Evolutionary conservation across 2,329 filamentous ascomycete genomes (phyloP), one percentile per base, ranked within the genome.

Genomic region (Calonectria hawksworthii): DNA sequence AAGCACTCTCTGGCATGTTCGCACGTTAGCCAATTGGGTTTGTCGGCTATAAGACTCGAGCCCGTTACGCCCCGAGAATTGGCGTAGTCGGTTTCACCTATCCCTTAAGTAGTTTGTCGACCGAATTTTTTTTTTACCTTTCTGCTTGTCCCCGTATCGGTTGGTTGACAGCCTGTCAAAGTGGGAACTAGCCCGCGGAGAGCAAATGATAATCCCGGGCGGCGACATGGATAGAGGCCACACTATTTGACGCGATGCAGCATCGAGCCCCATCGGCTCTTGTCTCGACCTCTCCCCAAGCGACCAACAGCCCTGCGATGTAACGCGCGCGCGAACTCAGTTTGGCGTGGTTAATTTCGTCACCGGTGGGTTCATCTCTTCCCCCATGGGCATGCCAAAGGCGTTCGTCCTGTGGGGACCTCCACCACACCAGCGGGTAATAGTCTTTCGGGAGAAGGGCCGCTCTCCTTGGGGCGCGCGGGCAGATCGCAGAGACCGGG

Each of bases 61-160:
- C 41, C 41, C 9, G 7, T 47, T n/a, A 23, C 3, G 21, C 41
- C 7, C 34, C 56, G 23, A n/a, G n/a, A 38, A 5, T 26, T 10
- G 10, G 23, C 34, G 36, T 41, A 4, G 56, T 13, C 34, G 56
- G 56, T 63, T 23, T 63, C 34, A 38, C 56, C 56, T 41, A 38
- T 41, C 56, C 56, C 56, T 63, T 63, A 41, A 63, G 56, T 63
- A 63, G 56, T 63, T 63, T 59, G 34, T 36, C n/a, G 13, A 63
- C 23, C n/a, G n/a, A 38, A 11, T n/a, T 47, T 47, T n/a, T 23
- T 36, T n/a, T 47, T 47, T 47, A 9, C 44, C 44, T 47, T 47
- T 26, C 56, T 38, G 8, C 23, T 38, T 34, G 16, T 41, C 16
- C 56, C 38, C 34, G 23, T 63, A 28, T 63, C 34, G 23, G 56